phyloP scores from a whole-genome alignment of 208 protist species.

The Acanthamoeba lenticulata region DNA sequence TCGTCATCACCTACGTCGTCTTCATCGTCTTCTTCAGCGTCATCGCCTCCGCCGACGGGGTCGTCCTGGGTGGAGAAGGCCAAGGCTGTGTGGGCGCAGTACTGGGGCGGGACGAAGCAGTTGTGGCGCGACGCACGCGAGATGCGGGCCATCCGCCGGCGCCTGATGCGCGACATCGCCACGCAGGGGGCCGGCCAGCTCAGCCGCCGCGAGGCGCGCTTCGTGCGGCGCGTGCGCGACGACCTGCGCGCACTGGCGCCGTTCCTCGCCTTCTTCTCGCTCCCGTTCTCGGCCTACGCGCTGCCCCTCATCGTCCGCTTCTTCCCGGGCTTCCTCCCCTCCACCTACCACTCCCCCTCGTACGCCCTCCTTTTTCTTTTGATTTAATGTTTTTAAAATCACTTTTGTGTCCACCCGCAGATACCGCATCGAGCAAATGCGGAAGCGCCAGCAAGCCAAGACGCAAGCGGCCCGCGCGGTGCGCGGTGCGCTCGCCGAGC shows the following conservation, averaged over 20 bases:
- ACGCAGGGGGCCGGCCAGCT: neutral
- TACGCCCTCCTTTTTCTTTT: neutral
- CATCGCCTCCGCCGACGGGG: neutral
- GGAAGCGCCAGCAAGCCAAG: neutral
- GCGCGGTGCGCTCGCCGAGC: neutral
- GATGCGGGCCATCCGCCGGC: neutral
- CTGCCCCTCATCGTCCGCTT: slow-evolving; percentile 21
- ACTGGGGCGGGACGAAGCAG: slow-evolving; percentile 14
- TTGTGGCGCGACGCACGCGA: neutral
- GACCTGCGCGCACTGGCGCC: neutral
- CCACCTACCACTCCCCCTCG: neutral
- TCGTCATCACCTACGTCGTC: too few relatives aligned
- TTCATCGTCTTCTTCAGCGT: neutral
- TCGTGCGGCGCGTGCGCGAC: neutral
- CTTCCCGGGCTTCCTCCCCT: slow-evolving; percentile 21
- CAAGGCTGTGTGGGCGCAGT: neutral
- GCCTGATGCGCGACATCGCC: neutral
- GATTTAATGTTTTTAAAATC: neutral
- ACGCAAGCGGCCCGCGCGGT: neutral
- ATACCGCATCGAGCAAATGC: neutral
- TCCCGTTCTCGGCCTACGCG: slow-evolving; percentile 19
- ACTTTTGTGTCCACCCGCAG: neutral
- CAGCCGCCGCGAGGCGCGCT: neutral
- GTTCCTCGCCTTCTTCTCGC: neutral
- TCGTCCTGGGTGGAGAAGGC: neutral